Conservation (phyloP, 345 rosid genomes). For the Pugionium cornutum region DNA sequence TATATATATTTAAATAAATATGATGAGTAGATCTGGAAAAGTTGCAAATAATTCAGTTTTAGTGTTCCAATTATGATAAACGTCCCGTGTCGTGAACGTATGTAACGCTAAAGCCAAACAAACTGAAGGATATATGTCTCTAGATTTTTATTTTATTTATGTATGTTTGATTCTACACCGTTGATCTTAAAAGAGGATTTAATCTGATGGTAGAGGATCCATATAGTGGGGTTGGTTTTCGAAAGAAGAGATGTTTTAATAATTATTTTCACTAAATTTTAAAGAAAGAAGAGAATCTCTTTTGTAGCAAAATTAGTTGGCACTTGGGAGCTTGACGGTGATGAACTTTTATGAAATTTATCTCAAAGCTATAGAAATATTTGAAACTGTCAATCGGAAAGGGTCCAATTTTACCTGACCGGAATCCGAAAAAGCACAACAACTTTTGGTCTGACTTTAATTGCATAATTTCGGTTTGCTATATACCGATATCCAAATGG, state of each 20-base stretch:
- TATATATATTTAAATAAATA: background rate
- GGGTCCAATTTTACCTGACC: constrained; percentile 4
- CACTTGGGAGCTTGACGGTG: constrained; percentile 17
- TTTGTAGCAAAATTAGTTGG: constrained; percentile 11
- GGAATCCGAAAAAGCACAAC: background rate
- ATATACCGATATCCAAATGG: background rate
- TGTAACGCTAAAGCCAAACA: constrained; percentile 31
- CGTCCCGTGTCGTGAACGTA: constrained; percentile 37
- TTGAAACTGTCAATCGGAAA: background rate
- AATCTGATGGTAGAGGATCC: constrained; percentile 27
- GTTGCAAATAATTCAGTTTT: constrained; percentile 31
- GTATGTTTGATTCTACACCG: constrained; percentile 12
- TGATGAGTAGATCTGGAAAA: constrained; percentile 25
- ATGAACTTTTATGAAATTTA: background rate
- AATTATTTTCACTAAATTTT: too few species aligned
- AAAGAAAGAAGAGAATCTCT: background rate
- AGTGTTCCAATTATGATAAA: constrained; percentile 30
- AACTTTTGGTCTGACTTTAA: background rate
- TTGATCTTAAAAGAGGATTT: background rate
- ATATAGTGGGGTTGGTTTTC: constrained; percentile 6
- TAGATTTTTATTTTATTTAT: constrained; percentile 1
- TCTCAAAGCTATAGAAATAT: background rate
- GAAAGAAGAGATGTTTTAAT: background rate
- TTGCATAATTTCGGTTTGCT: background rate
- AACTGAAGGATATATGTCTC: constrained; percentile 9